Evolutionary conservation across 805 yeast genomes (phyloP), one percentile per base, ranked within the genome.

Genomic region (Schwanniomyces sp.): DNA sequence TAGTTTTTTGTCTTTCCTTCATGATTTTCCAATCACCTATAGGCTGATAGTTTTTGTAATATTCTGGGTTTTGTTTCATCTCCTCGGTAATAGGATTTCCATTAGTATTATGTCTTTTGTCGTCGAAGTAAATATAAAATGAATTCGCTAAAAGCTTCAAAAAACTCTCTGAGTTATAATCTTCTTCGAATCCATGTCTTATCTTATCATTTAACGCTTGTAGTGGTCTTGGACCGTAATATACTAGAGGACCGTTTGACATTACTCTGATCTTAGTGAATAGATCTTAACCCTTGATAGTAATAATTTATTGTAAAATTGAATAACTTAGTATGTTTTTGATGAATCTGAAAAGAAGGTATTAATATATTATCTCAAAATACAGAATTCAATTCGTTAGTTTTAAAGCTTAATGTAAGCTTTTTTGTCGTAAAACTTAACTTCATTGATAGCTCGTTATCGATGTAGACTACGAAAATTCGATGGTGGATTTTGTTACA

Each of bases 1-100:
- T 90, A 1, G 99, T 94, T 62, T 91, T 88, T 60, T 88, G 96
- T 39, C 97, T 80, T 55, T 91, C 96, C 51, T 86, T 83, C 78
- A 90, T 87, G 27, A 85, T 79, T 54, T 95, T 87, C 99, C 99
- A 94, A 61, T 92, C 97, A 2, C 82, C 67, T 2, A 88, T 85
- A 3, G 89, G 86, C 61, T 86, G 88, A 63, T 78, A 84, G 53
- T 79, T 80, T 40, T 77, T 75, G 21, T 63, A 52, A 50, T 59
- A 58, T 40, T 57, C 67, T 46, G 77, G 78, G 24, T 62, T 58
- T 11, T 54, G 52, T 53, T 76, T 78, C 57, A 81, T 84, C 27
- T 76, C 82, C 8, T 74, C 79, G 1, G 83, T 71, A 7, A 79
- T 71, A 1, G 97, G 96, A 57, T 83, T 87, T 17, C 96, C 96